Percentiles rank a stretch among this genome's conserved stretches.
phyloP scores from a whole-genome alignment of 2,329 filamentous ascomycete genomes.

The Aureobasidium lini region DNA sequence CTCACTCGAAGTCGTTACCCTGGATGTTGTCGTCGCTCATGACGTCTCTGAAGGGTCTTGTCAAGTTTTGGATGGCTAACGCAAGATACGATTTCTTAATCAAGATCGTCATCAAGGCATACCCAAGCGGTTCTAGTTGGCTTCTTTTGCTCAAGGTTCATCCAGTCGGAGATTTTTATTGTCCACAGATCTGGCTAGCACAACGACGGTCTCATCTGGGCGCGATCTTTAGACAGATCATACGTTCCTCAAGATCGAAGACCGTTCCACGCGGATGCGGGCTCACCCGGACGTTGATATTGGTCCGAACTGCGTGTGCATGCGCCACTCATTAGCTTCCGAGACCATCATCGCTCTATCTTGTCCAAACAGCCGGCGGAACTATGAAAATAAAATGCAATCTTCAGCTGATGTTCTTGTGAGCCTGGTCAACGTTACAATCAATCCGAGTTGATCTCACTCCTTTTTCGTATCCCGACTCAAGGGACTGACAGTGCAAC shows the following conservation, averaged over 20 bases:
- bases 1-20: background rate
- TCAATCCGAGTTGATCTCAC: background rate
- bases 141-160: background rate
- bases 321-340: constrained; percentile 6
- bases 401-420: background rate
- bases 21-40: background rate
- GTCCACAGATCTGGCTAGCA: background rate
- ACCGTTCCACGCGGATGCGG: background rate
- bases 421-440: background rate
- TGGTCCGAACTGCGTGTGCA: constrained; percentile 7
- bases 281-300: background rate
- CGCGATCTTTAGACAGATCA: constrained; percentile 3
- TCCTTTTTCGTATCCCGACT: background rate
- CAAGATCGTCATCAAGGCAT: background rate
- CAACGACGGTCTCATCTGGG: constrained; percentile 4
- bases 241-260: constrained; percentile 6
- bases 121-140: background rate
- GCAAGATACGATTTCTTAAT: background rate
- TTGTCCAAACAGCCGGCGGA: background rate
- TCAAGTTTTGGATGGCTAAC: background rate
- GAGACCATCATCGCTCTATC: background rate
- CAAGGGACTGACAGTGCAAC: background rate
- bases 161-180: constrained; percentile 5
- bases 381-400: background rate
- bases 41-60: constrained; percentile 4